These are phyloP conservation scores for Albizia julibrissin DNA, from an alignment of 306 rosid species.

Conservation along the genomic window DNA sequence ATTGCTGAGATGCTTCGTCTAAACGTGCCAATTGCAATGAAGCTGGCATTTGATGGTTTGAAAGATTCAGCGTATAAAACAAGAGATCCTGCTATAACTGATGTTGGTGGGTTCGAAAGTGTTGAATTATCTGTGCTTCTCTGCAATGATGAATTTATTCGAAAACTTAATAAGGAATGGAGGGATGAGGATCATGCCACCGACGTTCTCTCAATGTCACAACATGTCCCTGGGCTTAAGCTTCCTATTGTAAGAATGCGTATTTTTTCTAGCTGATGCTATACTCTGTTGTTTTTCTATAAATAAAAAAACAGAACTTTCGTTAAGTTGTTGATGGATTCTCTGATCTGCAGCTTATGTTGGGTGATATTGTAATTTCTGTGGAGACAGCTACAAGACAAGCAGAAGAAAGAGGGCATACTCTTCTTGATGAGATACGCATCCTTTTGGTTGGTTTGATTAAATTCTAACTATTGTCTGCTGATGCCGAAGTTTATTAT, in stretches of 20 bases:
- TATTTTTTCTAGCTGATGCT: conserved; percentile 23
- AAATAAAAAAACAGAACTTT: background rate
- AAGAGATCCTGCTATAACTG: conserved; percentile 64
- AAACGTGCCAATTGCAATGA: conserved; percentile 78
- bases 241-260: conserved; percentile 72
- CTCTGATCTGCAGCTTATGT: conserved; percentile 72
- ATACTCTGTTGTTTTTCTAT: conserved; percentile 17
- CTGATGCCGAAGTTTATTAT: conserved; percentile 13
- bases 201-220: conserved; percentile 89
- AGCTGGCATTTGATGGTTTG: conserved; percentile 70
- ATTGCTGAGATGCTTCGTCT: conserved; percentile 77
- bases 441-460: conserved; percentile 72
- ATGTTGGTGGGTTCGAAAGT: conserved; percentile 72
- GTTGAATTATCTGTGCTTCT: conserved; percentile 81
- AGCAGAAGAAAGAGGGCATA: conserved; percentile 87
- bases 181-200: conserved; percentile 86
- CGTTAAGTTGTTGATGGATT: conserved; percentile 31
- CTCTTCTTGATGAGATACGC: conserved; percentile 86
- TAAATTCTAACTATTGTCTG: conserved; percentile 32
- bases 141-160: conserved; percentile 76
- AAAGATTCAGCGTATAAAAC: conserved; percentile 63
- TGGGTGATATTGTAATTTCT: conserved; percentile 87
- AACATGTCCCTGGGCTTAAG: conserved; percentile 68
- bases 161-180: conserved; percentile 88
- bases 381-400: conserved; percentile 91